Base-by-base conservation (phyloP, 164 flowering plant species). In the Vitis riparia region DNA sequence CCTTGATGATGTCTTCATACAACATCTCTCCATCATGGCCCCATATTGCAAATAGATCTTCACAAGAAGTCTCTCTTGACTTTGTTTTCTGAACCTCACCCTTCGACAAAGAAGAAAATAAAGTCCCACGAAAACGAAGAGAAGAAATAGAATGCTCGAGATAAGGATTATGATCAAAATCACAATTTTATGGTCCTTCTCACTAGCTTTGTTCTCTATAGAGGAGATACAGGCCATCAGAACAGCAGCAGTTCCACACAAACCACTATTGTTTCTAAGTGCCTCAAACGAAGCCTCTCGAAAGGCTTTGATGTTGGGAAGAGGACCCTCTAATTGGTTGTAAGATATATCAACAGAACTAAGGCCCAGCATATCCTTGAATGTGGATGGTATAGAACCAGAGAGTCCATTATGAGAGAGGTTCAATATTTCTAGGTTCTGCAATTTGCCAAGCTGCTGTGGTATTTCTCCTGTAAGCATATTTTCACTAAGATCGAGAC, bases 301-400 rank as follows among this genome's bases (percentile, higher is more conserved):
- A 44, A 78, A 78, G 9, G 59, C 74, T 3, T 63, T 52, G 56
- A 57, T 74, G 53, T 71, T 57, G 1, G 81, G 81, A 53, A 78
- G 57, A 0, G 75, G 75, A 49, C 81, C 81, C 16, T 63, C 66
- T 32, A 78, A 55, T 3, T 62, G 5, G 19, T 78, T 78, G 62
- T 71, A 63, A 5, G 81, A 78, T 2, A 78, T 1, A 50, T 78
- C 67, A 29, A 74, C 70, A 0, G 59, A 3, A 0, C 29, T 44
- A 66, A 78, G 47, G 23, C 71, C 32, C 5, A 13, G 3, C 76
- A 77, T 44, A 0, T 62, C 12, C 1, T 16, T 61, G 16, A 78
- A 68, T 13, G 72, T 9, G 7, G 75, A 14, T 0, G 78, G 81
- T 16, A 78, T 64, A 7, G 62, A 53, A 9, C 81, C 81, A 30